Percentiles rank a stretch among this genome's conserved stretches.
Evolutionary conservation across 768 basidiomycete species (phyloP).

Genomic region (Lanmaoa pseudosensibilis): DNA sequence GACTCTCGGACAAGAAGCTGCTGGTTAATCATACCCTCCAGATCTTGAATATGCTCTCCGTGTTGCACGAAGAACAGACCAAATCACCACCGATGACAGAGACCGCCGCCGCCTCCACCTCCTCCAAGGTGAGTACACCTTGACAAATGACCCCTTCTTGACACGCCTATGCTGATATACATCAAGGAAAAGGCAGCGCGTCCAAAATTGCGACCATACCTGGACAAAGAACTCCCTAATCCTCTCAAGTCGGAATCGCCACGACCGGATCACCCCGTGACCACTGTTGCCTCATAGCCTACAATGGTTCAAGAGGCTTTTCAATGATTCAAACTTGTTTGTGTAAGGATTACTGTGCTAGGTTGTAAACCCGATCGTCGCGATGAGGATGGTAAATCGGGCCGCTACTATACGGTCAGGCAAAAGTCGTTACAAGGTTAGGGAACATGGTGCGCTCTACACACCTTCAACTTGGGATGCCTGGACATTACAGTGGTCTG

Average conservation of each 20-base stretch:
- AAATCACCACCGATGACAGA: not conserved
- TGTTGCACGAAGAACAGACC: conserved; percentile 4
- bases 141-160: not conserved
- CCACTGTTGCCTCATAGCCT: not conserved
- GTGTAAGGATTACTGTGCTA: not conserved
- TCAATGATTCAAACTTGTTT: not conserved
- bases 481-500: too few species aligned
- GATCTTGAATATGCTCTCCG: conserved; percentile 4
- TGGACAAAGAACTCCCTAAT: conserved; percentile 11
- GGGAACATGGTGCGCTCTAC: not conserved
- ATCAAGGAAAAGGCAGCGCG: conserved; percentile 7
- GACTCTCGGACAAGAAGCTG: not conserved
- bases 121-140: not conserved
- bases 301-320: not conserved
- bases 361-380: not conserved
- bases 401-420: not conserved
- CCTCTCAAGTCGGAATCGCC: conserved; percentile 8
- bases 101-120: not conserved
- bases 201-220: not conserved
- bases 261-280: not conserved
- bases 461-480: too few species aligned
- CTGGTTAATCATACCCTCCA: not conserved
- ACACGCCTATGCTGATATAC: not conserved
- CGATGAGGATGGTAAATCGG: not conserved
- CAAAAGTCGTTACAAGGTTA: not conserved